Conservation (phyloP, 1,284 basidiomycete genomes). For the Singerocomus rubriflavus region DNA sequence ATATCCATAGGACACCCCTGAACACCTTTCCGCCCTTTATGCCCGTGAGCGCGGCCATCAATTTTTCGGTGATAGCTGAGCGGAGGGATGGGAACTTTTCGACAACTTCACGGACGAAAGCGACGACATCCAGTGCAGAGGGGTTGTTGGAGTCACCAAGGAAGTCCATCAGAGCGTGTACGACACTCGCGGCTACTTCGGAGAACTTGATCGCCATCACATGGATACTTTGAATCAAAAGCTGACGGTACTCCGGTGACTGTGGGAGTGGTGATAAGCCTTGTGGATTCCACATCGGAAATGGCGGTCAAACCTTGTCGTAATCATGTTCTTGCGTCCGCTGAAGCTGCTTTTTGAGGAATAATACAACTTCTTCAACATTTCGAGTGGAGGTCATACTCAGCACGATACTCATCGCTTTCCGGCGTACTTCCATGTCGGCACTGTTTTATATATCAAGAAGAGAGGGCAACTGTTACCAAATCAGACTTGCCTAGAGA, state of each 20-base stretch:
- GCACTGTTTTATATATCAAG: slow-evolving; percentile 48
- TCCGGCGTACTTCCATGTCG: slow-evolving; percentile 95
- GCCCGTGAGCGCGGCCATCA: slow-evolving; percentile 80
- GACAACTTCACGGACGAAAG: slow-evolving; percentile 96
- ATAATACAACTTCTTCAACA: slow-evolving; percentile 95
- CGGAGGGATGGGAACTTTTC: slow-evolving; percentile 96
- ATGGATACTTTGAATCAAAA: slow-evolving; percentile 97
- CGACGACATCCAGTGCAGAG: slow-evolving; percentile 92
- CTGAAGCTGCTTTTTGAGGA: slow-evolving; percentile 98
- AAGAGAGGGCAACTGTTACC: neutral
- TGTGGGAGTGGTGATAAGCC: slow-evolving; percentile 29
- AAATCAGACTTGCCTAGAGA: slow-evolving; percentile 60
- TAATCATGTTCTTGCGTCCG: slow-evolving; percentile 85
- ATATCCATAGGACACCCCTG: slow-evolving; percentile 96
- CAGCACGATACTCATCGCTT: slow-evolving; percentile 87
- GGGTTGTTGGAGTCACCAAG: slow-evolving; percentile 95
- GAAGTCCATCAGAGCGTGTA: slow-evolving; percentile 98
- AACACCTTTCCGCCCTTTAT: slow-evolving; percentile 99
- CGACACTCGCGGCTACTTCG: slow-evolving; percentile 96
- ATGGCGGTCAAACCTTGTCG: slow-evolving; percentile 59
- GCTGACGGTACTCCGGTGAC: slow-evolving; percentile 93
- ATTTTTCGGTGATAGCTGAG: slow-evolving; percentile 80
- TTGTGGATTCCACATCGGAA: neutral
- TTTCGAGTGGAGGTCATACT: slow-evolving; percentile 95
- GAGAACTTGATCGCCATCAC: slow-evolving; percentile 96